A percentile compares a stretch with the other conserved stretches of the same genome.
These are phyloP conservation scores for Rosa hybrid DNA, from an alignment of 331 rosid species.

Conservation along the genomic window DNA sequence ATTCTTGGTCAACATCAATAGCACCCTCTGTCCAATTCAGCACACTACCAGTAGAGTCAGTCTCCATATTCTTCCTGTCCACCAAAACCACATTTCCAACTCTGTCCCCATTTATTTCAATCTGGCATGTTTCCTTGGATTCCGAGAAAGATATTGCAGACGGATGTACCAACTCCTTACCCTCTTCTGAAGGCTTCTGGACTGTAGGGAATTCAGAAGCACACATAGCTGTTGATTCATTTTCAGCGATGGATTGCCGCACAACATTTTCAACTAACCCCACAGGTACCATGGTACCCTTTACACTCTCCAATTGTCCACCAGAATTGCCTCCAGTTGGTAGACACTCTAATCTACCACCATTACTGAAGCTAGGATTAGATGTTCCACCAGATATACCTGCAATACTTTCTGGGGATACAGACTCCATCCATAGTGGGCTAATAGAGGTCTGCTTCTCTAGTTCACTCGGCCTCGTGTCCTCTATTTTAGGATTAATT, in stretches of 20 bases:
- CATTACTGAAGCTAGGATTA: slow-evolving; percentile 41
- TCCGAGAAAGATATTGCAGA: slow-evolving; percentile 49
- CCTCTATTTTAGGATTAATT: slow-evolving; percentile 46
- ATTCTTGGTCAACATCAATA: slow-evolving; percentile 43
- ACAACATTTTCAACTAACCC: slow-evolving; percentile 34
- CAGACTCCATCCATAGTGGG: slow-evolving; percentile 49
- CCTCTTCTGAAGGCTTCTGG: slow-evolving; percentile 46
- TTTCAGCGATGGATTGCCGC: slow-evolving; percentile 29
- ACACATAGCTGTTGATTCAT: slow-evolving; percentile 29
- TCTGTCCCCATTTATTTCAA: slow-evolving; percentile 40
- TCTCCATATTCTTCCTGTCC: slow-evolving; percentile 40
- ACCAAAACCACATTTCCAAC: slow-evolving; percentile 41
- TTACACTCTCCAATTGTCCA: slow-evolving; percentile 41
- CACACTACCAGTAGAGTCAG: slow-evolving; percentile 32
- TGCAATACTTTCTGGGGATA: slow-evolving; percentile 43
- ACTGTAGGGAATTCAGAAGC: slow-evolving; percentile 21
- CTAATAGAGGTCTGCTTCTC: slow-evolving; percentile 61
- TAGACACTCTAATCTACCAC: slow-evolving; percentile 35
- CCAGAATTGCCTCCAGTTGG: slow-evolving; percentile 36
- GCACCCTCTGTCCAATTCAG: slow-evolving; percentile 46
- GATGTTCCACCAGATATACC: slow-evolving; percentile 48
- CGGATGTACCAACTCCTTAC: slow-evolving; percentile 38
- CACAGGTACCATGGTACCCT: slow-evolving; percentile 20
- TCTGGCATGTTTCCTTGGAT: slow-evolving; percentile 53
- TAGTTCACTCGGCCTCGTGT: slow-evolving; percentile 35